Evolutionary conservation across 106 monocot species (phyloP), one percentile per base, ranked within the genome.

Genomic region (Hemerocallis citrina): DNA sequence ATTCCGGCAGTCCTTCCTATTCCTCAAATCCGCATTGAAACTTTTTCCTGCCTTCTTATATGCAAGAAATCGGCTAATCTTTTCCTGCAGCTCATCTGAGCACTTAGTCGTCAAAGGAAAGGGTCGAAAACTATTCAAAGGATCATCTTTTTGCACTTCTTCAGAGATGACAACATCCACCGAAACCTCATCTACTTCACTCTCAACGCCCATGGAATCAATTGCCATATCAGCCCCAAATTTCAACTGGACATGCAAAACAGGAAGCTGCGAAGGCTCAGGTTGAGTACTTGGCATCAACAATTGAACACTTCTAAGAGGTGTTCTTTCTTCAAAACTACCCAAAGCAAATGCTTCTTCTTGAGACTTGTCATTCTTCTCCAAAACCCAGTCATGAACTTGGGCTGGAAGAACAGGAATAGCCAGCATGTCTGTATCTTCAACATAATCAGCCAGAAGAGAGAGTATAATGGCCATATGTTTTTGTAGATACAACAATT

Each of bases 1-100:
- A 79, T 96, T 96, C 41, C 95, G 67, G 34, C 91, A 96, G 52
- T 81, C 86, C 74, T 90, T 96, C 70, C 76, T 84, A 41, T 81
- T 96, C 14, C 95, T 75, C 47, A 96, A 49, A 65, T 83, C 87
- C 12, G 67, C 81, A 73, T 96, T 96, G 63, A 96, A 96, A 63
- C 95, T 90, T 71, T 86, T 96, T 39, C 95, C 90, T 55, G 66
- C 72, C 63, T 59, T 84, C 68, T 91, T 87, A 54, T 79, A 83
- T 34, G 69, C 72, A 61, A 84, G 83, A 64, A 96, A 96, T 48
- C 69, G 81, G 36, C 75, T 91, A 54, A 96, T 87, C 49, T 84
- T 90, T 50, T 90, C 79, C 95, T 95, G 79, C 45, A 85, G 35
- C 28, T 79, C 76, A 29, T 65, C 69, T 36, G 72, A 28, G 69